phyloP scores from a whole-genome alignment of 305 asterid genomes.

The Lippia alba region DNA sequence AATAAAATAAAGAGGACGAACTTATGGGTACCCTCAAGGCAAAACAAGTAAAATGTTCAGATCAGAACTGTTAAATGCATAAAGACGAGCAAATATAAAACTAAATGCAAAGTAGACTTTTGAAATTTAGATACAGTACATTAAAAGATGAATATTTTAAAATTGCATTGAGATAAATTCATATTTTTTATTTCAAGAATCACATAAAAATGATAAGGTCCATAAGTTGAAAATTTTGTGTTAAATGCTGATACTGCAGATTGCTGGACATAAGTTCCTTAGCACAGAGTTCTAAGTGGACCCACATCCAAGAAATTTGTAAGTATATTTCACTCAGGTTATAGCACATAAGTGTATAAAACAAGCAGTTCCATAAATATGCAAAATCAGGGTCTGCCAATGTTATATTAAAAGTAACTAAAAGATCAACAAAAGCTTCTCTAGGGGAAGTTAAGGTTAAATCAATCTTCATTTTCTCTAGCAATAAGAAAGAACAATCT shows the following conservation, averaged over 20 bases:
- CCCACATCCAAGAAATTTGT: background rate
- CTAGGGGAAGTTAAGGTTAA: too few relatives aligned
- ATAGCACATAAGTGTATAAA: background rate
- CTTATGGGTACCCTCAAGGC: background rate
- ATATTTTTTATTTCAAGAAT: too few relatives aligned
- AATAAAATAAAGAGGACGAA: constrained; percentile 1
- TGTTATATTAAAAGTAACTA: too few relatives aligned
- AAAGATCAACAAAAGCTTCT: too few relatives aligned
- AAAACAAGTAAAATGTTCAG: background rate
- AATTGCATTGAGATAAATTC: too few relatives aligned
- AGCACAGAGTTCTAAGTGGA: background rate
- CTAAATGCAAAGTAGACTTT: background rate
- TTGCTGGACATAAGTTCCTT: background rate
- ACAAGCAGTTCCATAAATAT: background rate
- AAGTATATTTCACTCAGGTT: too few relatives aligned
- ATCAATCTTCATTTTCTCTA: too few relatives aligned
- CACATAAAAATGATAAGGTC: background rate
- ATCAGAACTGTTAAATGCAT: constrained; percentile 13
- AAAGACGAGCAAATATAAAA: background rate
- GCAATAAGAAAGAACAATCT: too few relatives aligned
- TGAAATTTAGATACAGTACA: background rate
- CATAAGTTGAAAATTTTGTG: too few relatives aligned
- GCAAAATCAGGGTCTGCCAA: too few relatives aligned
- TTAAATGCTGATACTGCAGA: background rate
- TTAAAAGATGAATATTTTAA: background rate